phyloP scores from a whole-genome alignment of 371 early-diverging fungal species.

The Entomophthora muscae region DNA sequence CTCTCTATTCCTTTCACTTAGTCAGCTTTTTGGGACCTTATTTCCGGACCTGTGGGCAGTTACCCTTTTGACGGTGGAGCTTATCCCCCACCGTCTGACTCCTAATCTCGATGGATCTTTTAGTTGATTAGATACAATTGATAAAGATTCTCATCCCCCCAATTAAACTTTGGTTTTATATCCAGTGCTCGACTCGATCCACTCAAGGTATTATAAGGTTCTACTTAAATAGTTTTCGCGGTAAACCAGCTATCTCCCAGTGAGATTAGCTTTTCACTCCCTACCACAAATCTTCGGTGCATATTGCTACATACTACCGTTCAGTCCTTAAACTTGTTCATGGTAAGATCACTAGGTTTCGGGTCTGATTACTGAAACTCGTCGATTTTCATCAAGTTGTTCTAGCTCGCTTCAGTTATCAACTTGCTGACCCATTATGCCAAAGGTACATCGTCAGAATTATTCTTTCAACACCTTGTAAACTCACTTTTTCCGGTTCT shows the following conservation, averaged over 20 bases:
- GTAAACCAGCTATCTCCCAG: background rate
- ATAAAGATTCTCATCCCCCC: slow-evolving; percentile 4
- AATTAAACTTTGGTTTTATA: slow-evolving; percentile 6
- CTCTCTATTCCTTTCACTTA: background rate
- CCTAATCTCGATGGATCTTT: background rate
- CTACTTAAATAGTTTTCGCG: background rate
- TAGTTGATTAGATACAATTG: slow-evolving; percentile 7
- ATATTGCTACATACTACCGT: slow-evolving; percentile 4
- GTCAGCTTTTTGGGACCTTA: background rate
- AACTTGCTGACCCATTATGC: background rate
- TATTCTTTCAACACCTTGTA: background rate
- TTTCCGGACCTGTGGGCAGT: background rate
- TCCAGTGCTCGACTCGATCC: slow-evolving; percentile 8
- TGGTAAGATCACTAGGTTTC: slow-evolving; percentile 11
- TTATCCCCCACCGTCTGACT: slow-evolving; percentile 6
- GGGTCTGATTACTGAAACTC: slow-evolving; percentile 8
- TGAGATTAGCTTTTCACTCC: slow-evolving; percentile 7
- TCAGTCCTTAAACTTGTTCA: slow-evolving; percentile 11
- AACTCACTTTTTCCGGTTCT: background rate
- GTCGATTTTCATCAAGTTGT: background rate
- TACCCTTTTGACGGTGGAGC: slow-evolving; percentile 1
- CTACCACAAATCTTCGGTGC: slow-evolving; percentile 3
- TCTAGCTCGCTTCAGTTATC: background rate
- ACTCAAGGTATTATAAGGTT: background rate
- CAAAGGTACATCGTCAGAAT: background rate